These are phyloP conservation scores for Neofusicoccum umdonicola DNA, from an alignment of 2,329 filamentous ascomycete genomes.

Conservation along the genomic window DNA sequence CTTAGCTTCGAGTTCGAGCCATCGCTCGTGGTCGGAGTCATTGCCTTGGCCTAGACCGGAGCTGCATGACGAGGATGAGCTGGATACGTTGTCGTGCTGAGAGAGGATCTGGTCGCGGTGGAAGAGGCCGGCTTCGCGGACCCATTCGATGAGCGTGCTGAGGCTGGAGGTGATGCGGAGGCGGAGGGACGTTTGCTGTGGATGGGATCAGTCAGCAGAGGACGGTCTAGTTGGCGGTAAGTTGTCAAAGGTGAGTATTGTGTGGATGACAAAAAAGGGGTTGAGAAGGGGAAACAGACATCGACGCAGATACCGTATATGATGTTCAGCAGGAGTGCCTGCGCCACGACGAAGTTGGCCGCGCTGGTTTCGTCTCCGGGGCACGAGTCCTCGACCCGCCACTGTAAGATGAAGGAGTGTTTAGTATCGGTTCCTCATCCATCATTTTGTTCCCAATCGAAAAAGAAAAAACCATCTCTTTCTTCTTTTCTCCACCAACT, in stretches of 20 bases:
- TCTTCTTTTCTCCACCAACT: too few species aligned
- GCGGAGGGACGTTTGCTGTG: neutral
- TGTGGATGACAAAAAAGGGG: too few species aligned
- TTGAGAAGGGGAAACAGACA: neutral
- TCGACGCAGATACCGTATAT: neutral
- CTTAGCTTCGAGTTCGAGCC: neutral
- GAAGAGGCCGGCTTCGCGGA: constrained; percentile 6
- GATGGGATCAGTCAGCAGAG: neutral
- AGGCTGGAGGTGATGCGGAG: neutral
- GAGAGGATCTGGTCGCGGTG: neutral
- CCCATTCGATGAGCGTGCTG: neutral
- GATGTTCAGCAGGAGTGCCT: neutral
- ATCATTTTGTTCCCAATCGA: neutral
- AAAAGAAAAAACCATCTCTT: too few species aligned
- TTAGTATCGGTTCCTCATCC: neutral
- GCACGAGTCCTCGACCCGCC: neutral
- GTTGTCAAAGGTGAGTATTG: too few species aligned
- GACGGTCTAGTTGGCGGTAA: too few species aligned
- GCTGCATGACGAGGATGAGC: neutral
- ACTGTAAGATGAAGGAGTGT: neutral
- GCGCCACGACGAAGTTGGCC: neutral
- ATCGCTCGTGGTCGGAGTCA: neutral
- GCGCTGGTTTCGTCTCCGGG: neutral
- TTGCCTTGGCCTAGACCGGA: neutral
- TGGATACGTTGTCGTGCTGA: neutral